Percentiles rank a stretch among this genome's conserved stretches.
Conservation (phyloP, 2,329 filamentous ascomycete genomes). For the Colletotrichum lentis region DNA sequence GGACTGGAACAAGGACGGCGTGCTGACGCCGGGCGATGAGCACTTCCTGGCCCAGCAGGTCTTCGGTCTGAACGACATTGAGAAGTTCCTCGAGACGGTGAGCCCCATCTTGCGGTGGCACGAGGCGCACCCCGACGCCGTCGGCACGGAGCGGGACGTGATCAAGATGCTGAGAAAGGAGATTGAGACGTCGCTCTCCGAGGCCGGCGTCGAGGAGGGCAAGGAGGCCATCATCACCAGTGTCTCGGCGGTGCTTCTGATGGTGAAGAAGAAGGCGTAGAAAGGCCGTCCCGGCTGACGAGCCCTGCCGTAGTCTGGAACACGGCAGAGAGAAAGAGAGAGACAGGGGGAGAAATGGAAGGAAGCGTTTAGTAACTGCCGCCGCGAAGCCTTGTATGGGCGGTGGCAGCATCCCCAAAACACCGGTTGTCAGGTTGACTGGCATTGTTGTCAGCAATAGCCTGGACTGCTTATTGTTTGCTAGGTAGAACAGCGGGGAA, state of each 20-base stretch:
- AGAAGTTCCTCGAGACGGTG: slow-evolving; percentile 48
- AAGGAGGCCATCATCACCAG: slow-evolving; percentile 44
- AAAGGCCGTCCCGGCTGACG: background rate
- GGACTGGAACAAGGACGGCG: slow-evolving; percentile 52
- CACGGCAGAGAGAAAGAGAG: too few species aligned
- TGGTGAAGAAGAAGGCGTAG: slow-evolving; percentile 45
- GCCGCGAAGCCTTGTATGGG: background rate
- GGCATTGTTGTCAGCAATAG: background rate
- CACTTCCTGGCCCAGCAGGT: slow-evolving; percentile 42
- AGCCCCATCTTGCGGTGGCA: slow-evolving; percentile 56
- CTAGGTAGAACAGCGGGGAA: background rate
- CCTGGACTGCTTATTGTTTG: slow-evolving; percentile 8
- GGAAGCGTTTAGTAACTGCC: background rate
- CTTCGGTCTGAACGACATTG: slow-evolving; percentile 47
- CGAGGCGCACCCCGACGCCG: slow-evolving; percentile 52
- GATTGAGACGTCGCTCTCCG: slow-evolving; percentile 44
- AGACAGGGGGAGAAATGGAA: too few species aligned
- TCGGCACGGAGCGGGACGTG: slow-evolving; percentile 52
- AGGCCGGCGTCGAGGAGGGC: slow-evolving; percentile 48
- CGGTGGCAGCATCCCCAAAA: too few species aligned
- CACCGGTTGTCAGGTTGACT: background rate
- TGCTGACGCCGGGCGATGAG: slow-evolving; percentile 39
- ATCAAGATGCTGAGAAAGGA: slow-evolving; percentile 44
- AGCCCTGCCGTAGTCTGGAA: background rate
- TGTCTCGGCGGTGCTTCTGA: slow-evolving; percentile 42